Conservation (phyloP, 2,329 filamentous ascomycete species). For the Macrophomina phaseolina region DNA sequence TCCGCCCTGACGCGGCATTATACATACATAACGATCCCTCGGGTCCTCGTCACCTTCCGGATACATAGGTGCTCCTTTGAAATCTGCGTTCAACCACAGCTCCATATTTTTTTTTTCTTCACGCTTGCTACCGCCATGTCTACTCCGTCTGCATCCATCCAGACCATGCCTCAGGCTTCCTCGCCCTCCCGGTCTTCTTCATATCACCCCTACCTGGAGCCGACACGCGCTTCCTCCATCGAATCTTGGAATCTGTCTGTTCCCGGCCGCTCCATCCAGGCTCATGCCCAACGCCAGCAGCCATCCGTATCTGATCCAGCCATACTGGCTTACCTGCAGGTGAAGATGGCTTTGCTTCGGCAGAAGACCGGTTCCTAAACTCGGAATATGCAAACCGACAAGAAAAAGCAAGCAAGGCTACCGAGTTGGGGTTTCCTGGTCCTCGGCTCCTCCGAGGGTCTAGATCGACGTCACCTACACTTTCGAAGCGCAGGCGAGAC, state of each 20-base stretch:
- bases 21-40: slow-evolving; percentile 3
- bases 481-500: slow-evolving; percentile 6
- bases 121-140: slow-evolving; percentile 70
- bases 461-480: neutral
- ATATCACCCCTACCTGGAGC: slow-evolving; percentile 24
- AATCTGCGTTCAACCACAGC: neutral
- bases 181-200: neutral
- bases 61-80: slow-evolving; percentile 10
- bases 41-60: neutral
- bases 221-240: slow-evolving; percentile 25
- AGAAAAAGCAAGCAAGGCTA: neutral
- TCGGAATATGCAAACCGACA: neutral
- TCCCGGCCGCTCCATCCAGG: slow-evolving; percentile 28
- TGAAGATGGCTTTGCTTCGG: slow-evolving; percentile 28
- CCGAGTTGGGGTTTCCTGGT: neutral
- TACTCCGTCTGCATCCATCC: slow-evolving; percentile 71
- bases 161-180: slow-evolving; percentile 36
- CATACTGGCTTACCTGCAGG: slow-evolving; percentile 26
- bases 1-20: neutral
- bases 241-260: slow-evolving; percentile 29
- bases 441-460: neutral
- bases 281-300: slow-evolving; percentile 18
- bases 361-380: slow-evolving; percentile 14
- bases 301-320: slow-evolving; percentile 23
- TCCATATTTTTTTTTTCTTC: neutral